Conservation (phyloP, 2,329 filamentous ascomycete genomes). For the Fusarium pilosicola region DNA sequence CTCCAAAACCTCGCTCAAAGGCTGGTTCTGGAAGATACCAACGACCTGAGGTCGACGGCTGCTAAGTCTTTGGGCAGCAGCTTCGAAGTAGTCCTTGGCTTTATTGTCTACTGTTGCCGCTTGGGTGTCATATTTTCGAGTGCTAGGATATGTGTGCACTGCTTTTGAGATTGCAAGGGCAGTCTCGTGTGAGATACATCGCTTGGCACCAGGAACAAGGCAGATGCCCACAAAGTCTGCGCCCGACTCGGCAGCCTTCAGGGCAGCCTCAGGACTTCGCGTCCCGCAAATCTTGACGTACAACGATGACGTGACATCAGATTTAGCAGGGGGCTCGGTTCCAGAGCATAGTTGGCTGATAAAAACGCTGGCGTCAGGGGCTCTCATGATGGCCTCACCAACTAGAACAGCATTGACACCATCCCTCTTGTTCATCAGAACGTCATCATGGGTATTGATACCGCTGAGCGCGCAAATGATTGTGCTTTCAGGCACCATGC, state of each 20-base stretch:
- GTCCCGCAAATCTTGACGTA: slow-evolving; percentile 97
- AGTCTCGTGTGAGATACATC: slow-evolving; percentile 81
- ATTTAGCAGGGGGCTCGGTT: slow-evolving; percentile 49
- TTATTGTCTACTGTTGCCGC: slow-evolving; percentile 42
- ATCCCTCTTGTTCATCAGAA: slow-evolving; percentile 85
- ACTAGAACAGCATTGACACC: slow-evolving; percentile 94
- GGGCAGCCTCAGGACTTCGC: slow-evolving; percentile 81
- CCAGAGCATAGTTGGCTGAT: slow-evolving; percentile 84
- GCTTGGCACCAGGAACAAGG: slow-evolving; percentile 81
- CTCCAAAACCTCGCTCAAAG: slow-evolving; percentile 81
- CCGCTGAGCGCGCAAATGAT: slow-evolving; percentile 94
- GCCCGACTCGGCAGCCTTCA: slow-evolving; percentile 82
- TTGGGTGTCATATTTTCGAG: slow-evolving; percentile 48
- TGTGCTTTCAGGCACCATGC: slow-evolving; percentile 84
- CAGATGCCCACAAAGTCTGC: slow-evolving; percentile 96
- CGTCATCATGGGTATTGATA: slow-evolving; percentile 89
- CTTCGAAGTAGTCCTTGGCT: slow-evolving; percentile 77
- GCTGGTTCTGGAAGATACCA: slow-evolving; percentile 93
- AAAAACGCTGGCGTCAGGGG: slow-evolving; percentile 82
- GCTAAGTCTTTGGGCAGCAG: slow-evolving; percentile 59
- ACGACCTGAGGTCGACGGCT: slow-evolving; percentile 78
- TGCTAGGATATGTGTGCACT: slow-evolving; percentile 74
- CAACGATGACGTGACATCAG: slow-evolving; percentile 56
- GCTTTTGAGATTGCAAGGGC: slow-evolving; percentile 83
- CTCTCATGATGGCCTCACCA: slow-evolving; percentile 95